phyloP scores from a whole-genome alignment of 768 basidiomycete species.

The Xanthoconium purpureum region DNA sequence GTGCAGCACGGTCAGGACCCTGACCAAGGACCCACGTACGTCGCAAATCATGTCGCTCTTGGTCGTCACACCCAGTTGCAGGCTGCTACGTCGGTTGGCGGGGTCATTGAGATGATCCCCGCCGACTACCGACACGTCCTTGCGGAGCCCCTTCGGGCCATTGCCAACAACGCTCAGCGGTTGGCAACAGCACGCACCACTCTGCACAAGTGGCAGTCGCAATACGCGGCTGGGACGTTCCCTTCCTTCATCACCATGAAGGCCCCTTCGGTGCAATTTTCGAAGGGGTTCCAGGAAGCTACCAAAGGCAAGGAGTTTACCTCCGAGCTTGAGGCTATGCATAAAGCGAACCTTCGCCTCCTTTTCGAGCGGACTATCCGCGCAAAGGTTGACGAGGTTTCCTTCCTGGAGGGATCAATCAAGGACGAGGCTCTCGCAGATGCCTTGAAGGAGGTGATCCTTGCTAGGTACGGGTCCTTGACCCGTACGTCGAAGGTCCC shows the following conservation, averaged over 20 bases:
- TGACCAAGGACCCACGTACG: too few relatives aligned
- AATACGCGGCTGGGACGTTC: not conserved
- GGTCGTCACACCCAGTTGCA: too few relatives aligned
- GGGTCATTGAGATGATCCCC: not conserved
- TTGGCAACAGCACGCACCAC: not conserved
- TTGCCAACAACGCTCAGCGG: not conserved
- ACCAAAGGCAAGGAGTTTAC: not conserved
- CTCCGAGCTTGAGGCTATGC: not conserved
- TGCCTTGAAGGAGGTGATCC: not conserved
- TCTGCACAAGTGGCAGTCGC: not conserved
- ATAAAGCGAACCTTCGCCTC: not conserved
- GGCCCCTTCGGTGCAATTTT: not conserved
- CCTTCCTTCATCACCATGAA: not conserved
- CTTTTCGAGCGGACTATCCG: not conserved
- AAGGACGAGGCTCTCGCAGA: not conserved
- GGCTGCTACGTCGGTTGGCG: too few relatives aligned
- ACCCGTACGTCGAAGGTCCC: not conserved
- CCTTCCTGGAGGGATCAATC: not conserved
- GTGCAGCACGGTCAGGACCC: too few relatives aligned
- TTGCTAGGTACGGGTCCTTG: not conserved
- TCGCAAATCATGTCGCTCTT: too few relatives aligned
- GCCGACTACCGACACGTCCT: not conserved
- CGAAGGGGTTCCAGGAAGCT: not conserved
- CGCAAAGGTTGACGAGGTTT: not conserved
- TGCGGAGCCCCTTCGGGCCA: not conserved